Evolutionary conservation across 1,284 basidiomycete genomes (phyloP), one percentile per base, ranked within the genome.

Genomic region (Sporisorium graminicola): DNA sequence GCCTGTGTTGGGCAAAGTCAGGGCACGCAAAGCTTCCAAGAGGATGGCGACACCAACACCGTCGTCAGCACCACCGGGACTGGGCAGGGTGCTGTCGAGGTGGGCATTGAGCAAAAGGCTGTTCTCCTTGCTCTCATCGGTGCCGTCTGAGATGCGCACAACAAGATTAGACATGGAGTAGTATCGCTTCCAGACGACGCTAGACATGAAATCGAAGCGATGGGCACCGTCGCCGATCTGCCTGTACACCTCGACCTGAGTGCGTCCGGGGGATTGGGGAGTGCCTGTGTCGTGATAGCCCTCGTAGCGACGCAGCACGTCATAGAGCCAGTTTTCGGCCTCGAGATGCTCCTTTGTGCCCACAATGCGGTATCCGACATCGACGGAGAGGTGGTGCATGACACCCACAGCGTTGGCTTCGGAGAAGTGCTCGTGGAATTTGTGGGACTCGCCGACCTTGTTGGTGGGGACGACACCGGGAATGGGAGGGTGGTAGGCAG

Each of bases 141-240:
- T 92, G 8, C 92, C 93, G 79, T 95, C 90, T 7, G 94, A 94
- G 46, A 99, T 88, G 52, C 94, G 92, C 6, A 98, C 89, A 62
- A 99, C 88, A 80, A 98, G 91, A 86, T 99, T 99, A 35, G 91
- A 90, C 58, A 99, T 90, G 78, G 92, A 64, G 58, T 92, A 90
- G 80, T 98, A 99, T 35, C 92, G 92, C 86, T 98, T 98, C 87
- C 96, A 94, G 5, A 98, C 88, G 43, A 92, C 81, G 91, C 90
- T 68, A 50, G 68, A 74, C 72, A 82, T 77, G 44, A 81, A 85
- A 52, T 85, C 82, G 66, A 82, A 85, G 5, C 80, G 77, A 55
- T 85, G 84, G 2, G 82, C 73, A 8, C 84, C 84, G 58, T 85
- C 80, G 49, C 79, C 82, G 44, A 80, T 78, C 78, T 85, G 84